Evolutionary conservation across 192 early-diverging fungal species (phyloP).

Genomic region (Coemansia sp.): DNA sequence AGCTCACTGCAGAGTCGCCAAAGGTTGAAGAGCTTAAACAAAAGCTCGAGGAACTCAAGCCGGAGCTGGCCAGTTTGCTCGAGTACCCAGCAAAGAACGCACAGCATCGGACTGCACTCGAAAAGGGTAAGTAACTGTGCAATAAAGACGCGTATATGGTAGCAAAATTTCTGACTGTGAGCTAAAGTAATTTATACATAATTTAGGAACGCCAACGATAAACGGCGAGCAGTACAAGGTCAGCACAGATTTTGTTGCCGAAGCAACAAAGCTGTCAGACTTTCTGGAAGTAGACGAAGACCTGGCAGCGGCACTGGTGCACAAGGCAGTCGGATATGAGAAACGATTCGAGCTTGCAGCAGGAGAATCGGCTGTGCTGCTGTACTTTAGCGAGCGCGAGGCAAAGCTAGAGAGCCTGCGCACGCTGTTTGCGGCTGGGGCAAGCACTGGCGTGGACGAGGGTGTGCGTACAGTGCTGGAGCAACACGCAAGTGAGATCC

Average conservation of each 20-base stretch:
- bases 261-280: slow-evolving; percentile 72
- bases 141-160: background rate
- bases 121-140: slow-evolving; percentile 27
- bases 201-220: slow-evolving; percentile 52
- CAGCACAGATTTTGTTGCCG: slow-evolving; percentile 67
- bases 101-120: slow-evolving; percentile 43
- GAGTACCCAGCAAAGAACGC: slow-evolving; percentile 42
- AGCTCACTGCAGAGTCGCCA: slow-evolving; percentile 34
- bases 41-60: slow-evolving; percentile 39
- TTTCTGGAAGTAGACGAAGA: slow-evolving; percentile 78
- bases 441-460: slow-evolving; percentile 44
- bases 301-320: slow-evolving; percentile 66
- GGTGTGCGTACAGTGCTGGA: slow-evolving; percentile 52
- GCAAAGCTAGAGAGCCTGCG: slow-evolving; percentile 59
- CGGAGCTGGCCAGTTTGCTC: slow-evolving; percentile 43
- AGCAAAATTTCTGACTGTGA: background rate
- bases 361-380: slow-evolving; percentile 63
- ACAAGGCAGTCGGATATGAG: slow-evolving; percentile 53
- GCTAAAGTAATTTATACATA: background rate
- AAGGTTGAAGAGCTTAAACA: slow-evolving; percentile 37
- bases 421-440: slow-evolving; percentile 57
- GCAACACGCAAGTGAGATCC: slow-evolving; percentile 27
- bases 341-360: slow-evolving; percentile 60
- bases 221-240: slow-evolving; percentile 61
- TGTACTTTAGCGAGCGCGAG: slow-evolving; percentile 68